phyloP scores from a whole-genome alignment of 352 stramenopile species.

The Phytophthora citrophthora region DNA sequence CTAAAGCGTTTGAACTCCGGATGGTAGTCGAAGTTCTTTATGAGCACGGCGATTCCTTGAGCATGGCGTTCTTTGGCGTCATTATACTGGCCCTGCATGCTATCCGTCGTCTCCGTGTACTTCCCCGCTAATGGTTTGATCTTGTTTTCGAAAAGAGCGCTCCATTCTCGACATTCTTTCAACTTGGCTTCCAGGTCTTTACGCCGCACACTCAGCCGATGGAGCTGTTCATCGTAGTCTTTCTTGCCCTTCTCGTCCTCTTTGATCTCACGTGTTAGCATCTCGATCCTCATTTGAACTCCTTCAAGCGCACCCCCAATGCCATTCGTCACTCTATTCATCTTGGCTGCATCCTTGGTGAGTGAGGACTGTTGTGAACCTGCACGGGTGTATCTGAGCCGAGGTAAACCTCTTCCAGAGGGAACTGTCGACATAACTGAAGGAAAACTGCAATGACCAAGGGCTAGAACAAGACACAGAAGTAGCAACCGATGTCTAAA shows the following conservation, averaged over 20 bases:
- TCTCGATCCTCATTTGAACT: constrained; percentile 64
- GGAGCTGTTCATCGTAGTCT: constrained; percentile 82
- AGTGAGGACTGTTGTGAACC: constrained; percentile 49
- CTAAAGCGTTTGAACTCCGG: constrained; percentile 90
- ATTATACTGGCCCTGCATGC: constrained; percentile 86
- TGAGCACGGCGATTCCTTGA: constrained; percentile 83
- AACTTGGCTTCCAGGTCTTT: constrained; percentile 66
- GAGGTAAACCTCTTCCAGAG: constrained; percentile 39
- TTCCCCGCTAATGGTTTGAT: constrained; percentile 73
- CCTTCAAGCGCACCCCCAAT: constrained; percentile 70
- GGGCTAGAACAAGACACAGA: constrained; percentile 9
- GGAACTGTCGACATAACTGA: constrained; percentile 18
- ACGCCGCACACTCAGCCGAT: constrained; percentile 55
- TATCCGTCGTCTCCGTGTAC: constrained; percentile 75
- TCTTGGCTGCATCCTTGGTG: constrained; percentile 62
- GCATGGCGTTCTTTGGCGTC: constrained; percentile 87
- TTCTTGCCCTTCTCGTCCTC: constrained; percentile 81
- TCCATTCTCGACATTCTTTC: constrained; percentile 63
- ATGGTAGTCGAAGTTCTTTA: constrained; percentile 91
- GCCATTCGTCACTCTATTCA: constrained; percentile 79
- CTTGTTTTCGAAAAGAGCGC: constrained; percentile 71
- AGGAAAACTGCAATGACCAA: not conserved
- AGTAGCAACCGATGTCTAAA: constrained; percentile 7
- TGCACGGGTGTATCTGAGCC: constrained; percentile 60
- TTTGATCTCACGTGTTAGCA: constrained; percentile 71